Evolutionary conservation across 257 asterid genomes (phyloP), one percentile per base, ranked within the genome.

Genomic region (Capsicum rhomboideum): DNA sequence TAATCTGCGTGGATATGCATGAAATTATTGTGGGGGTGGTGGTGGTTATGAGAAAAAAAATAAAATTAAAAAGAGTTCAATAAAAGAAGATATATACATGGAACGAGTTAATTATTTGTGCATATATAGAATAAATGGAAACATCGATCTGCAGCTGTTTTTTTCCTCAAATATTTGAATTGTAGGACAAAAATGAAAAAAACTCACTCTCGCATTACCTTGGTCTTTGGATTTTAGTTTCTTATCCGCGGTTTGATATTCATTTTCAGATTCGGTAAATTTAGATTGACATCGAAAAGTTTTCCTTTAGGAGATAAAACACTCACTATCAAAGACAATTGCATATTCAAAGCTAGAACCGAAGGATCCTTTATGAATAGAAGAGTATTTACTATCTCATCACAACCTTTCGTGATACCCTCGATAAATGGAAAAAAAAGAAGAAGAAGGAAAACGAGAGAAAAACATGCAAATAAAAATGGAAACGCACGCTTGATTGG

Each of bases 401-500:
- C n/a, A n/a, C n/a, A n/a, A n/a, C n/a, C n/a, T n/a, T 63, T 64
- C 28, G n/a, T 28, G 11, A 5, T 14, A 18, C 10, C 13, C 11
- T 6, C 2, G 1, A 13, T 6, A 8, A 12, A 26, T 20, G 1
- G 12, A 64, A 28, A 63, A 13, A 6, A 61, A 10, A 23, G 14
- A 16, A 2, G 6, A 6, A 2, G 18, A 6, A 54, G 6, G 3
- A 54, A 54, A 12, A 54, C 18, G 2, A 8, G n/a, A n/a, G n/a
- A n/a, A n/a, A n/a, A n/a, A n/a, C n/a, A n/a, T n/a, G n/a, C n/a
- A n/a, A n/a, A n/a, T n/a, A 54, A 53, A 53, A 53, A 53, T 63
- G 17, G 72, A 28, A 83, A 78, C 81, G 88, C 92, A 84, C 87
- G 90, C 80, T 87, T 85, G 89, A 84, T 78, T 82, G 80, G 87